Evolutionary conservation across 495 filamentous ascomycete species (phyloP).

Genomic region (Ascodesmis nigricans): DNA sequence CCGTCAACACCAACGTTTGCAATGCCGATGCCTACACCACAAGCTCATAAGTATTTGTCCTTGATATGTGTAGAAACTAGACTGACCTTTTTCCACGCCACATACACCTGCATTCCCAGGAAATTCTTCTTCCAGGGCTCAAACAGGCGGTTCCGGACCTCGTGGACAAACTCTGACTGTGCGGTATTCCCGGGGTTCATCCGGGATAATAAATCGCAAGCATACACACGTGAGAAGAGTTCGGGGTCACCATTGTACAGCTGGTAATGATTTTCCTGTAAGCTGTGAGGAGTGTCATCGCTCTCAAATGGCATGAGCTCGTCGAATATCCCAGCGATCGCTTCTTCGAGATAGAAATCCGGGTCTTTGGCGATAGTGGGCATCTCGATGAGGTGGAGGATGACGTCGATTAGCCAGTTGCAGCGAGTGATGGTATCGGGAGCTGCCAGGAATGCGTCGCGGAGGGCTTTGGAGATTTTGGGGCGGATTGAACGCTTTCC

Average conservation of each 20-base stretch:
- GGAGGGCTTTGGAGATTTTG: constrained; percentile 8
- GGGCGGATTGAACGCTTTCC: constrained; percentile 16
- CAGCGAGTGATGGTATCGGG: constrained; percentile 7
- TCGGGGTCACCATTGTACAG: constrained; percentile 25
- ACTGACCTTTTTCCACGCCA: constrained; percentile 25
- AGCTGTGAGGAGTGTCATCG: no score
- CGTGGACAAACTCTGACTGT: constrained; percentile 10
- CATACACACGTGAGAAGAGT: constrained; percentile 24
- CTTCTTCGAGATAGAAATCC: constrained; percentile 14
- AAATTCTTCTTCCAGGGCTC: constrained; percentile 25
- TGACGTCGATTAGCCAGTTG: constrained; percentile 11
- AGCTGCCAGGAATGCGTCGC: constrained; percentile 7
- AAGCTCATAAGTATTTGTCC: no score
- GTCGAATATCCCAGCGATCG: constrained; percentile 12
- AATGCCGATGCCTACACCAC: constrained; percentile 23
- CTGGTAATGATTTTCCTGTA: constrained; percentile 18
- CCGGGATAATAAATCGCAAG: constrained; percentile 26
- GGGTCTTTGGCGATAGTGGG: constrained; percentile 5
- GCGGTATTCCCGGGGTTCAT: constrained; percentile 11
- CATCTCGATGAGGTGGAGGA: constrained; percentile 10
- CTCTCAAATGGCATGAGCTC: constrained; percentile 4
- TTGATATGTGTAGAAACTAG: neutral
- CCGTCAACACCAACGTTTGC: constrained; percentile 25
- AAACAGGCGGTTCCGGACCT: constrained; percentile 22
- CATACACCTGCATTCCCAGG: constrained; percentile 23